These are phyloP conservation scores for Coemansia sp. DNA, from an alignment of 192 early-diverging fungal genomes.

Conservation along the genomic window DNA sequence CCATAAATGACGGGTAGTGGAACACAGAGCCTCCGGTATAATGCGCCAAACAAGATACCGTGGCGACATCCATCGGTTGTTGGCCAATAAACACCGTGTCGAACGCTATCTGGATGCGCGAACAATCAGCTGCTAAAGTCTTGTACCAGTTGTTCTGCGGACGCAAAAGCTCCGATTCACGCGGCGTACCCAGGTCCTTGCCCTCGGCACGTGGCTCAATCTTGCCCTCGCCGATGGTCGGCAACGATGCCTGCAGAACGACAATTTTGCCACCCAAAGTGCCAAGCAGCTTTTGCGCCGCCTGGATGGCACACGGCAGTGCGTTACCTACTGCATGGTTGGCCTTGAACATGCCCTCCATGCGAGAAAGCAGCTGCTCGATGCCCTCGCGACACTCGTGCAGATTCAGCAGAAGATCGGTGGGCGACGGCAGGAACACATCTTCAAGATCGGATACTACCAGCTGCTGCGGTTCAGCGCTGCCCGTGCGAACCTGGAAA, in stretches of 20 bases:
- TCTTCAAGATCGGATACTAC: constrained; percentile 92
- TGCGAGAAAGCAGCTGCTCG: constrained; percentile 68
- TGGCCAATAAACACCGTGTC: constrained; percentile 87
- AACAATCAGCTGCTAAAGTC: constrained; percentile 86
- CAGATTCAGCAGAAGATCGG: constrained; percentile 86
- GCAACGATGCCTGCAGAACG: constrained; percentile 76
- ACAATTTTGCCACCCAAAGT: constrained; percentile 90
- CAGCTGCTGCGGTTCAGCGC: constrained; percentile 90
- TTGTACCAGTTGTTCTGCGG: constrained; percentile 91
- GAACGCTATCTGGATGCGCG: constrained; percentile 81
- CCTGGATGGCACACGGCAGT: constrained; percentile 79
- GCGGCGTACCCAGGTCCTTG: constrained; percentile 85
- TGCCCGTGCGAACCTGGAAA: constrained; percentile 74
- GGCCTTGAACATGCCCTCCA: constrained; percentile 83
- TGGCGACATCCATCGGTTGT: constrained; percentile 86
- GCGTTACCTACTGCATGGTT: constrained; percentile 78
- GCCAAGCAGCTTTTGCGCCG: constrained; percentile 78
- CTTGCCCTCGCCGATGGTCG: constrained; percentile 76
- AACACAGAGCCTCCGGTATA: constrained; percentile 88
- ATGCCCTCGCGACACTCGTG: constrained; percentile 76
- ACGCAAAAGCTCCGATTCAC: constrained; percentile 82
- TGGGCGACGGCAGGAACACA: constrained; percentile 82
- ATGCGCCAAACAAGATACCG: constrained; percentile 60
- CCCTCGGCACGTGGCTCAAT: constrained; percentile 84
- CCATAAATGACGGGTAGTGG: constrained; percentile 89